These are phyloP conservation scores for Capsicum baccatum DNA, from an alignment of 257 asterid species.

Conservation along the genomic window DNA sequence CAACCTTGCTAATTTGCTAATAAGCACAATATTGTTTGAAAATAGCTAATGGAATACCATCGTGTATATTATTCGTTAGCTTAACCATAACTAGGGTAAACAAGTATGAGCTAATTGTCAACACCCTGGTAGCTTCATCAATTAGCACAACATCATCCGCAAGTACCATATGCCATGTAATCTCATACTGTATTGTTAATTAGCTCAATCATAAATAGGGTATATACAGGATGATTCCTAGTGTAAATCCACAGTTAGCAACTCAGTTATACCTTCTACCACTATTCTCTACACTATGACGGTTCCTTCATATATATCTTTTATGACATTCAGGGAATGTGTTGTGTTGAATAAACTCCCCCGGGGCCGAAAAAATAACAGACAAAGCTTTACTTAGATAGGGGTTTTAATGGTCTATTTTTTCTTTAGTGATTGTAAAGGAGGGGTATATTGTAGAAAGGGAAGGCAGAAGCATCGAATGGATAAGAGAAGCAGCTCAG, in stretches of 20 bases:
- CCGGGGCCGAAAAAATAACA: neutral
- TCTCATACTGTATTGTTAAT: neutral
- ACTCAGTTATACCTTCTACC: neutral
- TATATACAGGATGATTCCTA: neutral
- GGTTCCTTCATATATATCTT: neutral
- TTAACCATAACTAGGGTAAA: neutral
- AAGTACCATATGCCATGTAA: neutral
- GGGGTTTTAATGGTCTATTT: neutral
- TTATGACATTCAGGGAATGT: neutral
- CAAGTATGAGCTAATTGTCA: conserved; percentile 4
- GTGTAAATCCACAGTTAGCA: neutral
- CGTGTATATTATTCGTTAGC: neutral
- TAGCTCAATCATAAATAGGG: neutral
- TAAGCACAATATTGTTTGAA: neutral
- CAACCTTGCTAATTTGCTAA: neutral
- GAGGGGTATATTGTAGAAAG: conserved; percentile 5
- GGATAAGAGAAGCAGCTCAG: neutral
- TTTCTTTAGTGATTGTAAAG: neutral
- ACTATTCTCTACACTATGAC: neutral
- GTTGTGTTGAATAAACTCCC: neutral
- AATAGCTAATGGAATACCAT: neutral
- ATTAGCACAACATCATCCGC: neutral
- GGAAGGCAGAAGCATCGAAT: neutral
- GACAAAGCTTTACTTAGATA: neutral
- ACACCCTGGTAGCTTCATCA: neutral